Percentiles rank a stretch among this genome's conserved stretches.
Conservation (phyloP, 2,329 filamentous ascomycete species). For the Pseudodiploospora longispora region DNA sequence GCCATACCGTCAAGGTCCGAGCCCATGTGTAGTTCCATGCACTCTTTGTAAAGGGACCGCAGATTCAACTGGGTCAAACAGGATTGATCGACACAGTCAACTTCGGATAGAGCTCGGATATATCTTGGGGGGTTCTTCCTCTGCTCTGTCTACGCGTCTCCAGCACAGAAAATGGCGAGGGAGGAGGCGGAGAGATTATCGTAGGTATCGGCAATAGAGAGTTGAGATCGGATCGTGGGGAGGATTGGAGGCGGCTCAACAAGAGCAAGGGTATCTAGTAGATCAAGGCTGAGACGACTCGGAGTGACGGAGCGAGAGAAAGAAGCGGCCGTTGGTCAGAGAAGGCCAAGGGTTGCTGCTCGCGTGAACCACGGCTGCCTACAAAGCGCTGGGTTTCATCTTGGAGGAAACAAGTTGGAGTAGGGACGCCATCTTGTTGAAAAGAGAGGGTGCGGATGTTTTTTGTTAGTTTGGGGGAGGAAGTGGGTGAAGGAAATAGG, state of each 20-base stretch:
- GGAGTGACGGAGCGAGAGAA: too few species aligned
- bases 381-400: constrained; percentile 12
- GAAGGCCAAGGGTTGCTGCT: constrained; percentile 4
- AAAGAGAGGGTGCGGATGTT: background rate
- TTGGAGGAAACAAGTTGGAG: constrained; percentile 13
- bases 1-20: constrained; percentile 9
- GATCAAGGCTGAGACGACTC: too few species aligned
- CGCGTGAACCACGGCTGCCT: constrained; percentile 9
- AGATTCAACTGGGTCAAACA: too few species aligned
- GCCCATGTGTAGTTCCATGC: background rate
- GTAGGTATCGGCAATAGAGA: too few species aligned
- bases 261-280: too few species aligned
- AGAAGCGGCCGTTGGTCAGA: too few species aligned
- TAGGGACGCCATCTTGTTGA: constrained; percentile 15
- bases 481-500: background rate
- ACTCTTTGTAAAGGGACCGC: background rate
- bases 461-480: background rate
- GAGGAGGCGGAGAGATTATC: background rate
- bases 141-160: background rate
- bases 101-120: background rate
- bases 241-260: background rate
- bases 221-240: background rate
- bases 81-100: background rate
- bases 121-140: background rate
- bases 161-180: background rate